These are phyloP conservation scores for Chloranthus sessilifolius DNA, from an alignment of 164 flowering plant species.

Conservation along the genomic window DNA sequence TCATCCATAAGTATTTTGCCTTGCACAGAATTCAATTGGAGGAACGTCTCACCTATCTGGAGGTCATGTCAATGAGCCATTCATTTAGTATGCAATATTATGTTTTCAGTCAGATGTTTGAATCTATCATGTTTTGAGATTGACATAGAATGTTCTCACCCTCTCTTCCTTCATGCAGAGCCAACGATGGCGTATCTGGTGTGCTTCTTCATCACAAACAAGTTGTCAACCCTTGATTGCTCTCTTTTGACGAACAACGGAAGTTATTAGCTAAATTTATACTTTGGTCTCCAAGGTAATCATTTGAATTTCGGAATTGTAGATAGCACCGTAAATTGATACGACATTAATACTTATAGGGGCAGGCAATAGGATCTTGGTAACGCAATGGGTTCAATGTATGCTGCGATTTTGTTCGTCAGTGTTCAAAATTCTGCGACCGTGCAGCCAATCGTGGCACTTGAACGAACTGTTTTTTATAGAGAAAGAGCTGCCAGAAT, in stretches of 20 bases:
- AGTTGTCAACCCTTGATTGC: constrained; percentile 55
- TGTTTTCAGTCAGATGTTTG: too few species aligned
- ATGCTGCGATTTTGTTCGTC: constrained; percentile 19
- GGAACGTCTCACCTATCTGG: constrained; percentile 80
- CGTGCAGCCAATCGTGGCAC: constrained; percentile 26
- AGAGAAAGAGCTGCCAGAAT: constrained; percentile 35
- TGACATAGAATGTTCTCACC: constrained; percentile 4
- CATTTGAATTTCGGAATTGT: too few species aligned
- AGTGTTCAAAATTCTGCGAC: too few species aligned
- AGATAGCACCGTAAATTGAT: too few species aligned
- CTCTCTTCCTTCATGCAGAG: constrained; percentile 46
- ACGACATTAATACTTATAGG: constrained; percentile 15
- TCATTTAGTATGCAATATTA: constrained; percentile 42
- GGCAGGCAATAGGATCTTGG: constrained; percentile 13
- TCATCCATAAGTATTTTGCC: constrained; percentile 2
- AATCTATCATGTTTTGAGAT: not conserved
- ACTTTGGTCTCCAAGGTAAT: too few species aligned
- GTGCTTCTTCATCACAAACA: constrained; percentile 98
- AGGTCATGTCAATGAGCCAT: constrained; percentile 85
- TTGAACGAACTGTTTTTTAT: constrained; percentile 29
- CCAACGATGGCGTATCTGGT: constrained; percentile 86
- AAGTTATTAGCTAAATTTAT: too few species aligned
- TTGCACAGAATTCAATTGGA: constrained; percentile 85
- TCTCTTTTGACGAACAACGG: constrained; percentile 38
- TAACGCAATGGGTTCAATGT: constrained; percentile 24